These are phyloP conservation scores for Triangularia verruculosa DNA, from an alignment of 2,329 filamentous ascomycete species.

Conservation along the genomic window DNA sequence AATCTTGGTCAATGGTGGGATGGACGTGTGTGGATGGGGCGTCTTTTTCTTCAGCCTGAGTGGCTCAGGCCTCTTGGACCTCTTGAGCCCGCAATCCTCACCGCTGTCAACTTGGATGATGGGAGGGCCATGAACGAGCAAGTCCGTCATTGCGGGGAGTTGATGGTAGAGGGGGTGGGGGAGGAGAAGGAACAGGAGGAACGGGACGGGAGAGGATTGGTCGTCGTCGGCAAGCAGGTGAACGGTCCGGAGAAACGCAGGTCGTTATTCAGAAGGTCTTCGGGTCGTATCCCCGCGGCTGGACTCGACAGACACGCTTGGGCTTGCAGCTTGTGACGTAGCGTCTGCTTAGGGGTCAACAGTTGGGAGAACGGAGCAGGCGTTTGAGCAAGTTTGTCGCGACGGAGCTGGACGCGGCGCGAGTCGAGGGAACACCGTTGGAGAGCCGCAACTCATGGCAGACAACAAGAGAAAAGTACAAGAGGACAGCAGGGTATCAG, in stretches of 20 bases:
- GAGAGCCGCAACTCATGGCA: neutral
- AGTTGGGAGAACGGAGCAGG: neutral
- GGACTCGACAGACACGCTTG: neutral
- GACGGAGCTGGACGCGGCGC: neutral
- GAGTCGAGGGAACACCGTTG: neutral
- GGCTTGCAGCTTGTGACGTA: slow-evolving; percentile 1
- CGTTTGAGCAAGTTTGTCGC: neutral
- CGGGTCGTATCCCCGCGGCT: neutral
- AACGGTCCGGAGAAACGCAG: neutral
- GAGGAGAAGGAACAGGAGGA: neutral
- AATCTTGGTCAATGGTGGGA: slow-evolving; percentile 25
- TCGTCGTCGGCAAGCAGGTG: neutral
- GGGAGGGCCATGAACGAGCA: slow-evolving; percentile 21
- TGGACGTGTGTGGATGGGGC: slow-evolving; percentile 12
- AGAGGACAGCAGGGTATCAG: neutral
- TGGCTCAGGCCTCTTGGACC: neutral
- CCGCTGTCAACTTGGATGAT: slow-evolving; percentile 11
- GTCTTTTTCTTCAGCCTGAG: slow-evolving; percentile 11
- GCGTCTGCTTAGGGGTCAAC: neutral
- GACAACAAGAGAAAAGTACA: neutral
- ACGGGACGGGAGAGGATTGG: neutral
- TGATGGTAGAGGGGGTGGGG: neutral
- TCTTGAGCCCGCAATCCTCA: slow-evolving; percentile 12
- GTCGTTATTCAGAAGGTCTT: neutral
- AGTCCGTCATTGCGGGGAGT: slow-evolving; percentile 21